Evolutionary conservation across 768 basidiomycete genomes (phyloP), one percentile per base, ranked within the genome.

Genomic region (Kwoniella sp.): DNA sequence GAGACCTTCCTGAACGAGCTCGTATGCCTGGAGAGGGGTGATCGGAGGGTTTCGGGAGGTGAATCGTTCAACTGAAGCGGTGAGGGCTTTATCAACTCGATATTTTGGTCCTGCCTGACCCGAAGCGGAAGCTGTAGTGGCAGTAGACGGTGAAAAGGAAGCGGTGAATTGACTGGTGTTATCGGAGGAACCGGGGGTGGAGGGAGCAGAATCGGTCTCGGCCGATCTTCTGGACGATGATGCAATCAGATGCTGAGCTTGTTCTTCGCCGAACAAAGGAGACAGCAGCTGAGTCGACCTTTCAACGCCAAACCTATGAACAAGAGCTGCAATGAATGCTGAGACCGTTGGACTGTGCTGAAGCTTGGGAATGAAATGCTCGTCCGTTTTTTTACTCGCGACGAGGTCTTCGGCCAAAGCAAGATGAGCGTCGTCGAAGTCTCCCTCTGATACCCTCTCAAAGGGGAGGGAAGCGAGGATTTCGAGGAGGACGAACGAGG

Each of bases 1-100:
- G 3, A 73, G 60, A 10, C 61, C 63, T 27, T 73, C 69, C 60
- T 83, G 77, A 74, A 90, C 85, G 8, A 82, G 74, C 2, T 76
- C 67, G 73, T 85, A 90, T 1, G 86, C 86, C 9, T 79, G 70
- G 36, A 72, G 37, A 56, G 82, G 62, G 24, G 80, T 71, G 37
- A 80, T 67, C 1, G 76, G 68, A 12, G 74, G 57, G 40, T 66
- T 59, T 19, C 67, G 56, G 3, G 40, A 47, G 26, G 58, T 65
- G 52, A 76, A 66, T 25, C 55, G 44, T 30, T 74, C 72, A 29
- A 75, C 54, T 0, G 60, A 60, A 2, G 56, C 61, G 9, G 71
- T 68, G 24, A 63, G 63, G 10, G 58, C 54, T n/a, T 54, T 53
- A 37, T 68, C 67, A 10, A 65, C 24, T 12, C 33, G n/a, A 12